Evolutionary conservation across 1,139 yeast genomes (phyloP).

Genomic region (Blastobotrys serpentis): DNA sequence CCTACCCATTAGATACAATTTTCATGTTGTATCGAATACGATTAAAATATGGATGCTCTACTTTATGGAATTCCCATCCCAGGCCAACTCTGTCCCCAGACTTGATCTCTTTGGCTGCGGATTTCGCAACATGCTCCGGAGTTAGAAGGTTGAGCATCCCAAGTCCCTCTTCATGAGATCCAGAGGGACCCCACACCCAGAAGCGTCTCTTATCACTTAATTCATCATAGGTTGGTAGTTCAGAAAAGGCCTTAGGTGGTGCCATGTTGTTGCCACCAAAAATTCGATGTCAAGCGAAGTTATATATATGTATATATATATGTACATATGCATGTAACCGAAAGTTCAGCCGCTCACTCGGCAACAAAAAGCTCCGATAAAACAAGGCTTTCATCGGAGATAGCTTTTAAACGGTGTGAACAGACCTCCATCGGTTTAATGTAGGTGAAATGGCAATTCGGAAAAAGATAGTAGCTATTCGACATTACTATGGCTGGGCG

Average conservation of each 20-base stretch:
- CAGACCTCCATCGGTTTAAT: no score
- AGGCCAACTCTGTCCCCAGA: conserved; percentile 27
- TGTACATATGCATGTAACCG: no score
- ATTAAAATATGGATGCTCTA: conserved; percentile 23
- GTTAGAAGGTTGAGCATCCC: conserved; percentile 27
- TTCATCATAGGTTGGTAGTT: conserved; percentile 23
- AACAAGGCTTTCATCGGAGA: no score
- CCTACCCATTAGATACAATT: conserved; percentile 1
- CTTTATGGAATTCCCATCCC: conserved; percentile 23
- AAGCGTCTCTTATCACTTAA: conserved; percentile 24
- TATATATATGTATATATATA: no score
- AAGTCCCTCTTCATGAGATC: conserved; percentile 28
- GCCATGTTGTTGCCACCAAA: neutral
- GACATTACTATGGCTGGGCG: no score
- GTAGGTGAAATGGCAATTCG: no score
- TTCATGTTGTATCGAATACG: conserved; percentile 10
- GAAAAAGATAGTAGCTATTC: no score
- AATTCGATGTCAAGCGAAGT: neutral
- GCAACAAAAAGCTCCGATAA: no score
- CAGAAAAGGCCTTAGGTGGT: conserved; percentile 15
- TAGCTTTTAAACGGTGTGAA: no score
- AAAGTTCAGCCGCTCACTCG: no score
- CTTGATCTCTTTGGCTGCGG: conserved; percentile 21
- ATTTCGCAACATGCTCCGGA: conserved; percentile 24
- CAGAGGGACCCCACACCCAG: conserved; percentile 29